Base-by-base conservation (phyloP, 2,329 filamentous ascomycete genomes). In the Fusarium nurragi region DNA sequence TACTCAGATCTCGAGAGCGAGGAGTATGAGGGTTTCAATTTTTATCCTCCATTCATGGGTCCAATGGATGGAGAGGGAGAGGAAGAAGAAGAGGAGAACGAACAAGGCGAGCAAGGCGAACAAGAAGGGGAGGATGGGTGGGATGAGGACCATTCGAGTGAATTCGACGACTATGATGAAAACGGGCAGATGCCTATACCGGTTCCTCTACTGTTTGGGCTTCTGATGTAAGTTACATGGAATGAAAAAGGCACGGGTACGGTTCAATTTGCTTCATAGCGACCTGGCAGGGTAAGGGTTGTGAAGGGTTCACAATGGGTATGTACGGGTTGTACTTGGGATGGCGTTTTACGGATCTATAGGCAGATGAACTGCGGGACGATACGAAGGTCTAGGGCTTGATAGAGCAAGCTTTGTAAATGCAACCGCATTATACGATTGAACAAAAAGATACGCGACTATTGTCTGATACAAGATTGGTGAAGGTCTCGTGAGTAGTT, bases 131-230 rank as follows among this genome's bases (percentile, higher is more conserved):
- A 54, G 19, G 44, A 30, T 0, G 64, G 64, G 32, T 39, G 53
- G 16, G 64, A 63, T 11, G 46, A 41, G 25, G 60, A 55, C 5
- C 47, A 46, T 22, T 50, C 40, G 25, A 60, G 54, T 53, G 65
- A 68, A 18, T 66, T 54, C 23, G 61, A 71, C 30, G 68, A 68
- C 14, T 65, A 70, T 32, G 68, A 65, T n/a, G 67, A 51, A 39
- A 22, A 67, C 25, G 63, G 51, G 19, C 61, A 51, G 21, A 62
- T 62, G 34, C 51, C 55, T 12, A 60, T 70, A 38, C 44, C 69
- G n/a, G 47, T 66, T 6, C 63, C 65, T 9, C 36, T 72, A 13
- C 45, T 71, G 11, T 38, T 72, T 52, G 55, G 69, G 28, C 63
- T 71, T 38, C 53, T 68, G 21, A 67, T 70, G 59, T 72, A 54